Conservation (phyloP, 352 stramenopile species). For the Pythium brachiatum region DNA sequence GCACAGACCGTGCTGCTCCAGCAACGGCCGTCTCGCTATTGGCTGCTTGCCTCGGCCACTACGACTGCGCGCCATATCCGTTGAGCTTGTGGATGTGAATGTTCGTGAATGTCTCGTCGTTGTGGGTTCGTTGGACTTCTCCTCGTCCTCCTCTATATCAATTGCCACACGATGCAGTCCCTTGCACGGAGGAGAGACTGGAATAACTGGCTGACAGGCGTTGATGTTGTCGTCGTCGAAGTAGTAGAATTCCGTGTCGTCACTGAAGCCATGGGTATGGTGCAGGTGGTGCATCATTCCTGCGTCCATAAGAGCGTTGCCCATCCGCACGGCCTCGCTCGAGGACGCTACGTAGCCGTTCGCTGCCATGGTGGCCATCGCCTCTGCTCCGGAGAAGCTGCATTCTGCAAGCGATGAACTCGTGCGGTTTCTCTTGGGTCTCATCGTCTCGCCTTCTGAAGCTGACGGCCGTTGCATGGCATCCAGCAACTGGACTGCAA, state of each 20-base stretch:
- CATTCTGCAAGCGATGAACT: constrained; percentile 6
- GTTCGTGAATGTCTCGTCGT: constrained; percentile 1
- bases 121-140: constrained; percentile 1
- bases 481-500: constrained; percentile 19
- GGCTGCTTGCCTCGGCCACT: too few species aligned
- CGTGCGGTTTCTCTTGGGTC: not conserved
- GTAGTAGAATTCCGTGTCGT: constrained; percentile 29
- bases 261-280: constrained; percentile 27
- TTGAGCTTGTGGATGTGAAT: constrained; percentile 6
- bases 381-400: constrained; percentile 23
- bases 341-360: constrained; percentile 21
- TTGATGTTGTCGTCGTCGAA: constrained; percentile 43
- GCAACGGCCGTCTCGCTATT: not conserved
- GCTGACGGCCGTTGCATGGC: constrained; percentile 9
- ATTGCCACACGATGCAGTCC: not conserved
- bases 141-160: not conserved
- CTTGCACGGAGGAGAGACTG: not conserved
- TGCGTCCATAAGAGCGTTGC: constrained; percentile 49
- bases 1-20: constrained; percentile 27
- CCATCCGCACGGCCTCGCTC: constrained; percentile 37
- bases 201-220: constrained; percentile 18
- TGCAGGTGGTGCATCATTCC: constrained; percentile 47
- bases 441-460: too few species aligned
- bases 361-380: constrained; percentile 26
- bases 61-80: not conserved